Evolutionary conservation across 2,329 filamentous ascomycete genomes (phyloP), one percentile per base, ranked within the genome.

Genomic region (Sordariomycetes sp.): DNA sequence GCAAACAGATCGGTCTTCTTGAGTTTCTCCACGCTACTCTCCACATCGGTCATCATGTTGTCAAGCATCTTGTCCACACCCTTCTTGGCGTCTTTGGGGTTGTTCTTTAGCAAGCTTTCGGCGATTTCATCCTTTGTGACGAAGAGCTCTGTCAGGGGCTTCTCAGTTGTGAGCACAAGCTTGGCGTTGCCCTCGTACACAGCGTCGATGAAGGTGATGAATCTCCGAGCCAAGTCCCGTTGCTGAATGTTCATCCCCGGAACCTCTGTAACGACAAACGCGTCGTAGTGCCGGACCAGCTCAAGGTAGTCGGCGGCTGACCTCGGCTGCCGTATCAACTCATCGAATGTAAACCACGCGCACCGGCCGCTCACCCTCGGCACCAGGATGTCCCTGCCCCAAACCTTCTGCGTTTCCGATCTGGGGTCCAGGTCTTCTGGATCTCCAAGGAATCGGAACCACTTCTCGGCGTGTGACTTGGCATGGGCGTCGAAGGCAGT

Each of bases 161-260:
- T 85, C 26, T 80, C 86, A 4, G 85, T 88, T 0, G 92, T 98
- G 36, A 98, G 73, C 12, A 96, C 90, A 7, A 98, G 73, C 61
- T 95, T 96, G n/a, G 87, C 88, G 57, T 90, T 75, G 19, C 72
- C 70, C 58, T 98, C 92, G 53, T 98, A 98, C 5, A 95, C 82
- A 6, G 92, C 90, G 54, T 98, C 92, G 44, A 98, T 86, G 47
- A 98, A 95, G 0, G 90, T 98, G 55, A 98, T 98, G 58, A 98
- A 95, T 5, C 92, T 73, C 10, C 92, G 69, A 0, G 92, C 92
- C 25, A 94, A 70, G 60, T 98, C 92, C 15, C 92, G 77, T 50
- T 87, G 78, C 35, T 77, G 76, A 44, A 86, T 75, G 26, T 82
- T 92, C 92, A 98, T 96, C 6, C 82, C 85, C 0, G 92, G 92